Conservation (phyloP, 106 monocot species). For the Narthecium ossifragum region DNA sequence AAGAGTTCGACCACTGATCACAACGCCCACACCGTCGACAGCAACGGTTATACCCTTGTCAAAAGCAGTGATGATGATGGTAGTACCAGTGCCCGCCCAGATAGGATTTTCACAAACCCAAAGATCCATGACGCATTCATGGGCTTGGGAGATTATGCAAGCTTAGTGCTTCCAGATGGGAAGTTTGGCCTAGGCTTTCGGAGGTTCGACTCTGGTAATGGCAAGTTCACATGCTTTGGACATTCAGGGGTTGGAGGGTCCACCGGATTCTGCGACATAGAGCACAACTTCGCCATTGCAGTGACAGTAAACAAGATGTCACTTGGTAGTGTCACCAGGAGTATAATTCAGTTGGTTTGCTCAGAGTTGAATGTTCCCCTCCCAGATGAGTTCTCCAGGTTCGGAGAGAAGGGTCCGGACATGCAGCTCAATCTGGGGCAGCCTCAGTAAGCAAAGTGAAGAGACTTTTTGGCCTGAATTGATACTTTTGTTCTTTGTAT, state of each 20-base stretch:
- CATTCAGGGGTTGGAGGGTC: constrained; percentile 96
- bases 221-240: constrained; percentile 45
- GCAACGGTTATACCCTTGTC: constrained; percentile 17
- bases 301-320: constrained; percentile 96
- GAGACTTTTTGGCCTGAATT: too few relatives aligned
- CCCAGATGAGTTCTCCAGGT: constrained; percentile 65
- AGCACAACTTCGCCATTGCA: constrained; percentile 78
- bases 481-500: too few relatives aligned
- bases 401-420: constrained; percentile 67
- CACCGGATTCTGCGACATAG: constrained; percentile 73
- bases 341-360: constrained; percentile 77
- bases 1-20: neutral
- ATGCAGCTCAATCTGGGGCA: constrained; percentile 48
- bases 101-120: constrained; percentile 33
- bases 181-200: constrained; percentile 86
- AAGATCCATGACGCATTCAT: constrained; percentile 71
- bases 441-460: too few relatives aligned
- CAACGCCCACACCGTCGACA: constrained; percentile 4
- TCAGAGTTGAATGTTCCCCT: constrained; percentile 64
- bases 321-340: constrained; percentile 74
- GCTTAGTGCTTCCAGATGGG: constrained; percentile 44
- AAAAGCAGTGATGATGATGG: constrained; percentile 9
- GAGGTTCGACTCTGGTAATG: constrained; percentile 31
- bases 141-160: constrained; percentile 55
- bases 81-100: neutral